Evolutionary conservation across 169 alveolate genomes (phyloP).

Genomic region (Cystoisospora suis): DNA sequence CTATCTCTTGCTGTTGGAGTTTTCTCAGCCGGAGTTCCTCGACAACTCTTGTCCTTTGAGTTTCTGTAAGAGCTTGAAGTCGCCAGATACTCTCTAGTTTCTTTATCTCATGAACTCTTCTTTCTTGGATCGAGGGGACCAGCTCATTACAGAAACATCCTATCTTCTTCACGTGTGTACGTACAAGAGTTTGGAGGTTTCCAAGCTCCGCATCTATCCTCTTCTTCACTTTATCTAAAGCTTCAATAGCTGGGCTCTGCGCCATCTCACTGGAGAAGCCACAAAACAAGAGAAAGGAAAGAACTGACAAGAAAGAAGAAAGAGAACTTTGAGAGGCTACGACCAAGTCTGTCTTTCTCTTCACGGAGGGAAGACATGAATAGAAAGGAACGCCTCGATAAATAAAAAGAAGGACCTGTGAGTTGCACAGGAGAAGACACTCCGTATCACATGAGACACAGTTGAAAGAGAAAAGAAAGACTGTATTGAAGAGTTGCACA

Average conservation of each 20-base stretch:
- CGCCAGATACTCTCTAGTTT: not conserved
- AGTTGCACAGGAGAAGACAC: too few relatives aligned
- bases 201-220: not conserved
- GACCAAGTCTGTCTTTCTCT: not conserved
- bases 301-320: too few relatives aligned
- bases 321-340: too few relatives aligned
- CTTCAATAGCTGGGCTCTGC: not conserved
- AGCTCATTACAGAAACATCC: not conserved
- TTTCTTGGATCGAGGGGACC: not conserved
- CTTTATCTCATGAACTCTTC: not conserved
- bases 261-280: slow-evolving; percentile 18
- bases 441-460: too few relatives aligned
- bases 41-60: not conserved
- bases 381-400: too few relatives aligned
- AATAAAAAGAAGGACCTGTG: too few relatives aligned
- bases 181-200: not conserved
- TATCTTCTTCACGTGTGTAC: not conserved
- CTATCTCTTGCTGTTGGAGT: not conserved
- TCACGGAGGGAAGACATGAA: not conserved
- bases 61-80: not conserved
- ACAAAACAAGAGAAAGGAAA: not conserved
- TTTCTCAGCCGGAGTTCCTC: too few relatives aligned
- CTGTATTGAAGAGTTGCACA: too few relatives aligned
- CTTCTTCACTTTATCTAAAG: not conserved
- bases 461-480: too few relatives aligned